Evolutionary conservation across 495 filamentous ascomycete species (phyloP), one percentile per base, ranked within the genome.

Genomic region (Pseudoneurospora amorphoporcata): DNA sequence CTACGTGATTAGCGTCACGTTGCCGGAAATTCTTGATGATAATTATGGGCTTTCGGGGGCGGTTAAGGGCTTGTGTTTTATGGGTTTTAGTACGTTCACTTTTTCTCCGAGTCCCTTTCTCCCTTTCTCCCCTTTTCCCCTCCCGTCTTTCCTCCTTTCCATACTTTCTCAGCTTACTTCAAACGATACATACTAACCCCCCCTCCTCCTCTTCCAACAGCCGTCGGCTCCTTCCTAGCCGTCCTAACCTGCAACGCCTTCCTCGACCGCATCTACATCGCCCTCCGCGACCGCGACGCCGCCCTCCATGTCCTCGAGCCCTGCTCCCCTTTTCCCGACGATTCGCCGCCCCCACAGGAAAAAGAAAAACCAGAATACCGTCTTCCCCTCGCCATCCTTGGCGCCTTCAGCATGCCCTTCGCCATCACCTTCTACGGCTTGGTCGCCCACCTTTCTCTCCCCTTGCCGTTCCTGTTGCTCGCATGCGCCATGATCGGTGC

Each of bases 191-290:
- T n/a, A n/a, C n/a, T n/a, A n/a, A n/a, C n/a, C n/a, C n/a, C n/a
- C n/a, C n/a, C n/a, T n/a, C n/a, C n/a, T n/a, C n/a, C n/a, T n/a
- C n/a, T n/a, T n/a, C n/a, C n/a, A n/a, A n/a, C 70, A 88, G 87
- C 84, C 43, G 68, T 86, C 61, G 88, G 88, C 35, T 88, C 87
- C 0, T 72, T 77, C 23, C 10, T 86, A 40, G 85, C 84, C 72
- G 83, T 87, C 4, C n/a, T 84, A 4, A 40, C 83, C 16, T 83
- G 82, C 76, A 86, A 86, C 74, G 41, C 73, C 45, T 73, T 77
- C 42, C 77, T 89, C 2, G 87, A 90, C 78, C 79, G 81, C 39
- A 84, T 88, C 73, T 88, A 88, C 77, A 76, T 84, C 40, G 80
- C 74, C n/a, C 79, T 88, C 23, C 80, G 82, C 37, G 78, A 81